Base-by-base conservation (phyloP, 1,284 basidiomycete genomes). In the Melampsora occidentalis region DNA sequence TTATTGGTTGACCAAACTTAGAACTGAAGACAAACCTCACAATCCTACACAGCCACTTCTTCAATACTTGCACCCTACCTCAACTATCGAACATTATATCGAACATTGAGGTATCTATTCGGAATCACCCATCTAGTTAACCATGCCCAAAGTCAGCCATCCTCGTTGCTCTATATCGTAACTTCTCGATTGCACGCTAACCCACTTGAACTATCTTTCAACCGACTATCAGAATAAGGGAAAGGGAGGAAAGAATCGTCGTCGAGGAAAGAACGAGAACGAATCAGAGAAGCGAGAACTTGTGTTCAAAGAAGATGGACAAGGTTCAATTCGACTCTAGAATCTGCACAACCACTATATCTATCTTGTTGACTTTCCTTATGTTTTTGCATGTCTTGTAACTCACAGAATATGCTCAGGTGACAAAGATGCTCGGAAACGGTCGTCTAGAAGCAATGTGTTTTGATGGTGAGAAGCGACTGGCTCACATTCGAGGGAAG, bases 211-310 rank as follows among this genome's bases (percentile, higher is more conserved):
- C 42, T 46, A 46, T 46, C 35, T 46, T 46, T 80, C 42, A 18
- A 14, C 35, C 42, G 2, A 22, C 18, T 6, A 12, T 59, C 61
- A 83, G 81, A 82, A 82, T 78, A 83, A 83, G 65, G 82, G 82
- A 77, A 83, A 99, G 93, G 96, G 97, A 84, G 97, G 97, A 80
- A 99, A 99, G 88, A 99, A 99, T 86, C 90, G 97, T 85, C 89
- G 96, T 88, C 89, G 96, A 86, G 96, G 96, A 89, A 99, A 99
- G 90, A 98, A 98, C 86, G 96, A 99, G 86, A 96, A 94, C 85
- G 94, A 97, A 79, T 91, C 92, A 80, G 94, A 97, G 86, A 99
- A 98, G 88, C 91, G 97, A 81, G 97, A 99, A 85, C 89, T 99
- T 67, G 94, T 98, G 68, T 98, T 99, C 88, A 92, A 94, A 82